Evolutionary conservation across 2,329 filamentous ascomycete species (phyloP).

Genomic region (Akanthomyces muscarius): DNA sequence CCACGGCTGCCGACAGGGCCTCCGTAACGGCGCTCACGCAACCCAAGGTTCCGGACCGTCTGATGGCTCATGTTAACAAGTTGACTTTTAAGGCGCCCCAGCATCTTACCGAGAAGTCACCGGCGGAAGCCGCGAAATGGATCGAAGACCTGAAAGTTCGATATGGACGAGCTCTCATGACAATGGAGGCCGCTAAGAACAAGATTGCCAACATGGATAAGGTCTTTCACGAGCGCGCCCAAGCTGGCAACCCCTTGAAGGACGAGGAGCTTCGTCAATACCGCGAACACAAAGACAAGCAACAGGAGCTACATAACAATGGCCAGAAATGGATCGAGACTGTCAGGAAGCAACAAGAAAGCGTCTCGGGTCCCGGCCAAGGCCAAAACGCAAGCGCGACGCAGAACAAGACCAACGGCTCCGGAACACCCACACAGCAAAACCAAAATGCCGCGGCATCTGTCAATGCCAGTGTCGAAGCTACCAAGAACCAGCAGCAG

Average conservation of each 20-base stretch:
- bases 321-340: slow-evolving; percentile 45
- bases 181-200: slow-evolving; percentile 45
- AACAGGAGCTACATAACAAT: slow-evolving; percentile 43
- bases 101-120: slow-evolving; percentile 38
- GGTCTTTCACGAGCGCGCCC: slow-evolving; percentile 38
- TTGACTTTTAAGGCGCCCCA: slow-evolving; percentile 45
- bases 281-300: slow-evolving; percentile 40
- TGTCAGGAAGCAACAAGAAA: slow-evolving; percentile 46
- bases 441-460: slow-evolving; percentile 33
- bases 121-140: slow-evolving; percentile 46
- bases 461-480: slow-evolving; percentile 43
- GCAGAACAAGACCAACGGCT: slow-evolving; percentile 23
- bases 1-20: neutral
- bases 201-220: slow-evolving; percentile 41
- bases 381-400: neutral
- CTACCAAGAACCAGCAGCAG: slow-evolving; percentile 41
- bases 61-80: slow-evolving; percentile 45
- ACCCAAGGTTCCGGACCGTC: slow-evolving; percentile 38
- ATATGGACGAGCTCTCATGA: slow-evolving; percentile 45
- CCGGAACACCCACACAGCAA: slow-evolving; percentile 19
- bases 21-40: slow-evolving; percentile 20
- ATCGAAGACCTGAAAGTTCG: slow-evolving; percentile 43
- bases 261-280: slow-evolving; percentile 46
- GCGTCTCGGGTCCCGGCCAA: slow-evolving; percentile 27
- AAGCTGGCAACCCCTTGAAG: slow-evolving; percentile 40